These are phyloP conservation scores for Mycena venus DNA, from an alignment of 768 basidiomycete genomes.

Conservation along the genomic window DNA sequence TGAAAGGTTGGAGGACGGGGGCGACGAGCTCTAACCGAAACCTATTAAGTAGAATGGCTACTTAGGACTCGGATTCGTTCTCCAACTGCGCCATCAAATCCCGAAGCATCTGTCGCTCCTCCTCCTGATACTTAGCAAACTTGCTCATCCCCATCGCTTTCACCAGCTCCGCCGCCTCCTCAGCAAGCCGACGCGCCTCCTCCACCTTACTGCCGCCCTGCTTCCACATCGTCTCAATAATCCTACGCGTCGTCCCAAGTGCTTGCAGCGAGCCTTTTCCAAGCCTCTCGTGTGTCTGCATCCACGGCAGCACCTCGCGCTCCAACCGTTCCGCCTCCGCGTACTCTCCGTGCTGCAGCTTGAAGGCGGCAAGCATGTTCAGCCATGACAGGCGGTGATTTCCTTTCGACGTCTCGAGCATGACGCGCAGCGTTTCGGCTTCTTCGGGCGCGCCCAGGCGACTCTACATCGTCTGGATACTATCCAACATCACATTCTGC, in stretches of 20 bases:
- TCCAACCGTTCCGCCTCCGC: not conserved
- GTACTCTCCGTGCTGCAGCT: not conserved
- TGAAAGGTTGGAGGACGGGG: too few relatives aligned
- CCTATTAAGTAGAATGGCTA: too few relatives aligned
- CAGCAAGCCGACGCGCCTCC: not conserved
- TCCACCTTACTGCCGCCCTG: not conserved
- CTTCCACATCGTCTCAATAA: not conserved
- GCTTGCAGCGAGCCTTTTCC: not conserved
- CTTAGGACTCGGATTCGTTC: too few relatives aligned
- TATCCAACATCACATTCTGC: not conserved
- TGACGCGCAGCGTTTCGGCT: not conserved
- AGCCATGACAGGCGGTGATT: not conserved
- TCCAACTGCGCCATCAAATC: not conserved
- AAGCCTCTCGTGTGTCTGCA: not conserved
- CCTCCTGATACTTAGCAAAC: not conserved
- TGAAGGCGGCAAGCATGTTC: not conserved
- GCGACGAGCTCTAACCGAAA: too few relatives aligned
- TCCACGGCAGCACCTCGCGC: not conserved
- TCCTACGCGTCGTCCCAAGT: not conserved
- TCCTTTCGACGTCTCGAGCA: not conserved
- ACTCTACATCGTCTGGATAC: not conserved
- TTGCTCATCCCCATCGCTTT: not conserved
- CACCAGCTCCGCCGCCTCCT: not conserved
- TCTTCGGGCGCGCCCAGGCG: not conserved
- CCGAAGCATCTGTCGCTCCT: not conserved